These are phyloP conservation scores for Meira miltonrushii DNA, from an alignment of 1,284 basidiomycete genomes.

Conservation along the genomic window DNA sequence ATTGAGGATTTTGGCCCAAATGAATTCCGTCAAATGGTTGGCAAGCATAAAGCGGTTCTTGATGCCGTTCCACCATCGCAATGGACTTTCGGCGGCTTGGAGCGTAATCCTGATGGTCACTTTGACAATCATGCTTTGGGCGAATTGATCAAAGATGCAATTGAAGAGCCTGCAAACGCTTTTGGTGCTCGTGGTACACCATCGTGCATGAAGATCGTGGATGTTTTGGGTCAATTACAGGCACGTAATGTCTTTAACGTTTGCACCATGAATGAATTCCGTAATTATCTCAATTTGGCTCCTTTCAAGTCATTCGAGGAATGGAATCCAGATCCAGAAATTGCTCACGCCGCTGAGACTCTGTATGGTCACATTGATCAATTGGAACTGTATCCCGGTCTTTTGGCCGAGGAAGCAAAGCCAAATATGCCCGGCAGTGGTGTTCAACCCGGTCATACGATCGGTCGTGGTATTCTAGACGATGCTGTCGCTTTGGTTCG, in stretches of 20 bases:
- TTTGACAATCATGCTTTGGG: slow-evolving; percentile 73
- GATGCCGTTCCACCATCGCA: slow-evolving; percentile 48
- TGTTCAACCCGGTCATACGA: slow-evolving; percentile 70
- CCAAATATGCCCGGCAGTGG: slow-evolving; percentile 71
- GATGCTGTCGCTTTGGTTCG: slow-evolving; percentile 81
- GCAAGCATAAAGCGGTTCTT: slow-evolving; percentile 14
- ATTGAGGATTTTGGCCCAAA: slow-evolving; percentile 57
- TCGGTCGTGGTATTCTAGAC: slow-evolving; percentile 76
- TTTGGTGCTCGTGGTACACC: slow-evolving; percentile 77
- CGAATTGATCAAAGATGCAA: slow-evolving; percentile 32
- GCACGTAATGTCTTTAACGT: slow-evolving; percentile 69
- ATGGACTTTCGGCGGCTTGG: slow-evolving; percentile 63
- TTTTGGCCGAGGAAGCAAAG: slow-evolving; percentile 66
- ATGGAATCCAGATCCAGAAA: slow-evolving; percentile 72
- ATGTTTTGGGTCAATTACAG: slow-evolving; percentile 75
- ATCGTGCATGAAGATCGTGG: slow-evolving; percentile 67
- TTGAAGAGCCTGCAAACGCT: slow-evolving; percentile 65
- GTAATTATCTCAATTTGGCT: slow-evolving; percentile 53
- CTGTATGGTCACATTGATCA: slow-evolving; percentile 60
- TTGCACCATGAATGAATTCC: slow-evolving; percentile 79
- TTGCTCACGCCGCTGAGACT: slow-evolving; percentile 69
- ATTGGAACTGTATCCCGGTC: slow-evolving; percentile 66
- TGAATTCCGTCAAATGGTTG: slow-evolving; percentile 61
- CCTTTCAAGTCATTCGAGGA: slow-evolving; percentile 59
- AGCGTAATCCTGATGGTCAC: slow-evolving; percentile 62